Conservation (phyloP, 2,329 filamentous ascomycete species). For the Fusarium virguliforme region DNA sequence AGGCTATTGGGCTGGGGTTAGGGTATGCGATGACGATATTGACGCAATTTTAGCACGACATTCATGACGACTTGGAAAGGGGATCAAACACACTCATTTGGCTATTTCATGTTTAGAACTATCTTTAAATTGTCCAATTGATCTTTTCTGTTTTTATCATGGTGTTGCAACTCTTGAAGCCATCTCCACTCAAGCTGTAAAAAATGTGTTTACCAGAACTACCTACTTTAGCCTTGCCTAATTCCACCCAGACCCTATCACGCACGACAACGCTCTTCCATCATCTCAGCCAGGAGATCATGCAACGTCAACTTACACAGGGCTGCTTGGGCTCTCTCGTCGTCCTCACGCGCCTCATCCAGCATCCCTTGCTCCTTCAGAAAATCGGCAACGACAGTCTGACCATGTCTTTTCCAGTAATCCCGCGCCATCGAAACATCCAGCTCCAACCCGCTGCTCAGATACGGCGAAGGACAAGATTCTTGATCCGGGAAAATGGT, state of each 20-base stretch:
- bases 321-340: not conserved
- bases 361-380: not conserved
- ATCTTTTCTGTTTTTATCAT: no score
- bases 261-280: not conserved
- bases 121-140: no score
- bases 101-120: no score
- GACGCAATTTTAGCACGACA: no score
- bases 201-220: not conserved
- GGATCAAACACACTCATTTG: no score
- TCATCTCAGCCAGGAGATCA: not conserved
- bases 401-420: not conserved
- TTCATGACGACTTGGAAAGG: no score
- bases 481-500: not conserved
- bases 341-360: not conserved
- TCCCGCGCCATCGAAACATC: conserved; percentile 1
- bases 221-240: not conserved
- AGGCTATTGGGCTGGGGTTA: not conserved
- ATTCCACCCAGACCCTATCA: not conserved
- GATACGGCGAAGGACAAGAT: not conserved
- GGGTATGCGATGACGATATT: not conserved
- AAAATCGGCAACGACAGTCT: not conserved
- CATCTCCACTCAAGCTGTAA: not conserved
- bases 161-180: not conserved
- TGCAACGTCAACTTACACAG: not conserved
- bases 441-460: not conserved